These are phyloP conservation scores for Quaeritorhiza haematococci DNA, from an alignment of 371 early-diverging fungal species.

Conservation along the genomic window DNA sequence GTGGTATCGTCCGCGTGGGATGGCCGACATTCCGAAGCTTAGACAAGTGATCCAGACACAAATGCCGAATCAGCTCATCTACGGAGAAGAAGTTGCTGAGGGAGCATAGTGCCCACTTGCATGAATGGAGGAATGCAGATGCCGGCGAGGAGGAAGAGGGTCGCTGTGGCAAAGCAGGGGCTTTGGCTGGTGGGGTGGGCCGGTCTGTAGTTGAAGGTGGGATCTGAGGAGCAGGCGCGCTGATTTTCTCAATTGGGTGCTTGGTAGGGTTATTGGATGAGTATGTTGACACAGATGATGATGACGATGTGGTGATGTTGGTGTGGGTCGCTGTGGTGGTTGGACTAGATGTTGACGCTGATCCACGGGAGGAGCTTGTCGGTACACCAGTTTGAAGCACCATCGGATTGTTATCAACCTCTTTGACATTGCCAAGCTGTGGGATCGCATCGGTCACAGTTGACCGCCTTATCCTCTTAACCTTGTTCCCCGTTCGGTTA, in stretches of 20 bases:
- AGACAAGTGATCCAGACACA: constrained; percentile 56
- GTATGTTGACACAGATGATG: no score
- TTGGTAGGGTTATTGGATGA: no score
- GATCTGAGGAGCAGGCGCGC: neutral
- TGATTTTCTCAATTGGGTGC: no score
- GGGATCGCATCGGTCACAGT: no score
- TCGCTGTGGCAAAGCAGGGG: neutral
- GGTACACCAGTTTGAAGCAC: neutral
- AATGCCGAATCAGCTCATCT: constrained; percentile 60
- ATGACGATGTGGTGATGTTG: neutral
- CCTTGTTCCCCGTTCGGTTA: constrained; percentile 39
- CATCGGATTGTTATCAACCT: no score
- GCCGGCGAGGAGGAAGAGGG: neutral
- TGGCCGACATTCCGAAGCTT: neutral
- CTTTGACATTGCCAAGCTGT: no score
- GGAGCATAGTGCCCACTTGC: constrained; percentile 75
- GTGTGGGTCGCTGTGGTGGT: neutral
- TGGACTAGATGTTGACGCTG: neutral
- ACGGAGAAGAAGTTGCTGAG: constrained; percentile 47
- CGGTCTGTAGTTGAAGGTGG: neutral
- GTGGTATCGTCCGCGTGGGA: neutral
- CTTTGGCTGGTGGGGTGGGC: neutral
- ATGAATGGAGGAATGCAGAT: constrained; percentile 27
- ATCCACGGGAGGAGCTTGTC: neutral
- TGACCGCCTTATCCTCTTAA: no score